Base-by-base conservation (phyloP, 2,329 filamentous ascomycete genomes). In the Metarhizium guizhouense region DNA sequence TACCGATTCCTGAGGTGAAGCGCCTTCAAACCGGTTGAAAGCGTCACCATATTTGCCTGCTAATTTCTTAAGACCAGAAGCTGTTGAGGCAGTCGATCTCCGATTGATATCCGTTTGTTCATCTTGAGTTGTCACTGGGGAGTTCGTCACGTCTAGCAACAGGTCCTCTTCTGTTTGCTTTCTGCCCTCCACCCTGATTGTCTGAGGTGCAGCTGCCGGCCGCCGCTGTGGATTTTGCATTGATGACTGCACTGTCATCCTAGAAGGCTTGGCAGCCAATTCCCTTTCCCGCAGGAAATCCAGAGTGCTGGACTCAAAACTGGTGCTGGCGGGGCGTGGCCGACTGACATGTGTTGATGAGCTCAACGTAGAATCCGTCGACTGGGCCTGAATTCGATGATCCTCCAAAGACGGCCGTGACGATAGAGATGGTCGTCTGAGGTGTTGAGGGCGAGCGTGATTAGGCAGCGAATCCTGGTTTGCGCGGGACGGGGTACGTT, bases 11-110 rank as follows among this genome's bases (percentile, higher is more conserved):
- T 62, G 58, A 48, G 60, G 64, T 65, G 57, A 70, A 57, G 76
- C 80, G 29, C 76, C 78, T 69, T 99, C 94, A 62, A 97, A 97
- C 6, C 88, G 82, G 65, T 93, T 90, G 73, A 97, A 96, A 3
- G 93, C 92, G 64, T 96, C 92, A 0, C 92, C 90, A 68, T 97
- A 96, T 62, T 87, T 90, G 29, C 91, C 89, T 5, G 85, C 86
- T n/a, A 96, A 76, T 42, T 95, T 89, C 70, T 94, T 95, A 30
- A 87, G 88, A 43, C 84, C 84, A 6, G 87, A 84, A 18, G 90
- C 72, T 0, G 86, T 84, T 54, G 87, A 79, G 1, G 95, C 72
- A 68, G 89, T 94, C 1, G 85, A 79, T 11, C 88, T 82, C 68
- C 95, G 95, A 50, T 74, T 73, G 60, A 77, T 62, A 49, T 69